Evolutionary conservation across 2,329 filamentous ascomycete genomes (phyloP), one percentile per base, ranked within the genome.

Genomic region (Colletotrichum sp.): DNA sequence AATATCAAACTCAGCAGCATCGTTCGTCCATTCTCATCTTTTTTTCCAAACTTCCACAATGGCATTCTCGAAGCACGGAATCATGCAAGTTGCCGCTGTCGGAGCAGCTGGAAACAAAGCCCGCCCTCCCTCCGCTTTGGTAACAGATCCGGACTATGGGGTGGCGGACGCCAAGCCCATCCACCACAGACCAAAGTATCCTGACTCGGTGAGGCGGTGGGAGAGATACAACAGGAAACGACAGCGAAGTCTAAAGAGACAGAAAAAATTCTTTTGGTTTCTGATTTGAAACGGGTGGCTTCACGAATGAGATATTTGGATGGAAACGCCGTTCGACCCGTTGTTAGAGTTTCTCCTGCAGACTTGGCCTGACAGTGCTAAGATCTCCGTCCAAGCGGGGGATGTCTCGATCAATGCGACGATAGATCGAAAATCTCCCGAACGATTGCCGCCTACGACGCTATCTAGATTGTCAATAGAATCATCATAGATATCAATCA

Each of bases 261-360:
- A 12, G 18, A n/a, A 52, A 18, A 65, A 15, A 8, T 32, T 9
- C 10, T 16, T 44, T 26, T n/a, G 8, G 73, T 76, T 76, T 76
- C 74, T 39, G 28, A 65, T 74, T 44, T 73, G 74, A 76, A 76
- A 76, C 74, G 34, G 26, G 9, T 49, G 32, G 65, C n/a, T 52
- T 74, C 36, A 36, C 59, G 16, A 60, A 32, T 10, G 36, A 15
- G 49, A 26, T 18, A 39, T 39, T 52, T 21, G 9, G 60, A 7
- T 18, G 13, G 55, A 28, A 15, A 55, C 36, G 32, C 34, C 26
- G 36, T 60, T 32, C 64, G 59, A 59, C 74, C 24, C 28, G 36
- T 68, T 52, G 10, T 64, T 65, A 30, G 16, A 55, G 49, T 64
- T 65, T 74, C 34, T 55, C n/a, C 36, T 28, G 26, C 73, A 21